A percentile compares a stretch with the other conserved stretches of the same genome.
Conservation (phyloP, 306 rosid genomes). For the Luffa acutangula region DNA sequence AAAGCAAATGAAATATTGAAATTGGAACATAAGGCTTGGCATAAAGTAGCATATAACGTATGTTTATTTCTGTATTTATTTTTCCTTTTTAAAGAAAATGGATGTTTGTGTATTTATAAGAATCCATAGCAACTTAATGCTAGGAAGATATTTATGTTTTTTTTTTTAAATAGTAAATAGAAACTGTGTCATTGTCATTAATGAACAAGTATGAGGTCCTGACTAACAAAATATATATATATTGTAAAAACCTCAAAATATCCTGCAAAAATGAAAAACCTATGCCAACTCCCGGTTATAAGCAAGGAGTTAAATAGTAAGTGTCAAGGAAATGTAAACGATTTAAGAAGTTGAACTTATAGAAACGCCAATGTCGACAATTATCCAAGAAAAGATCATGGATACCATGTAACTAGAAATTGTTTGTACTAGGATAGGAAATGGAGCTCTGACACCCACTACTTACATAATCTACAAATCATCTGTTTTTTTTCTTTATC, state of each 20-base stretch:
- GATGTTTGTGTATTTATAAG: neutral
- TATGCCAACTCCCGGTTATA: neutral
- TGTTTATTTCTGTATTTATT: neutral
- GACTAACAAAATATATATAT: neutral
- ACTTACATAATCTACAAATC: neutral
- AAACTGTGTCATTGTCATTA: neutral
- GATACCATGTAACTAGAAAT: neutral
- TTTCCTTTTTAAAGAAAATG: neutral
- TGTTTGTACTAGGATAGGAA: neutral
- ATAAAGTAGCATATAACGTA: neutral
- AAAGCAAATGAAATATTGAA: conserved; percentile 7
- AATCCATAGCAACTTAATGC: neutral
- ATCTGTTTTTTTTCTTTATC: neutral
- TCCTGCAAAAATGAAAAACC: neutral
- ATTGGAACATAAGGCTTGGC: neutral
- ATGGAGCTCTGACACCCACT: neutral
- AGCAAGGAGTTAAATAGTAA: neutral
- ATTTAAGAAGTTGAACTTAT: neutral
- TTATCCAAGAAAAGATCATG: neutral
- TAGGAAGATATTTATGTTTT: neutral
- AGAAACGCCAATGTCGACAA: neutral
- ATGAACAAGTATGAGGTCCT: neutral
- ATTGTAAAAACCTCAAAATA: neutral
- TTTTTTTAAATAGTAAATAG: neutral
- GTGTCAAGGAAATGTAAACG: neutral